Evolutionary conservation across 805 yeast species (phyloP), one percentile per base, ranked within the genome.

Genomic region (Millerozyma acaciae): DNA sequence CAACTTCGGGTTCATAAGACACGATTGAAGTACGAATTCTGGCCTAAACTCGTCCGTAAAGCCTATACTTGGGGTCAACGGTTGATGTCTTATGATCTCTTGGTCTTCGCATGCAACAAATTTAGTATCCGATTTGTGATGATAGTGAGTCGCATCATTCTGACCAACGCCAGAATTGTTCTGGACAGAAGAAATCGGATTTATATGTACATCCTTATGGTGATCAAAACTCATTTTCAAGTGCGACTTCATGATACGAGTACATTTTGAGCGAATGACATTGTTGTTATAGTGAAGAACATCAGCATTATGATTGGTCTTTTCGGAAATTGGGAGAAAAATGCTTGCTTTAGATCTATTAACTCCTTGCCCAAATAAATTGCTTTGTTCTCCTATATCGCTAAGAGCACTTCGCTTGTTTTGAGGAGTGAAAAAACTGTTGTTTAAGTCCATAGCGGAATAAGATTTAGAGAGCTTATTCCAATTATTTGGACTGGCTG

Each of bases 1-100:
- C 6, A 76, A 51, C 35, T 75, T 74, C 9, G 70, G 63, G 14
- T 64, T 57, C 10, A 66, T 53, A 1, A 79, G 80, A 45, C 78
- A 73, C 7, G 79, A 75, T 49, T 77, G 84, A 17, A 75, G 39
- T 9, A 58, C 51, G 43, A 68, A 75, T 42, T 75, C 80, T 0
- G 78, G 74, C 26, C 77, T 50, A 41, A 63, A 75, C 37, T 72
- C 75, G 17, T 73, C 75, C 4, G 67, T 52, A 43, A 66, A 75
- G 4, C 70, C 71, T 7, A 64, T 64, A 34, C 44, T 55, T 1
- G 69, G 63, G 5, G 51, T 38, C 13, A 66, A 45, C 5, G 51
- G 44, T 16, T 42, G 45, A 19, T 40, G 38, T 17, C 50, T 50
- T 16, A 45, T 43, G 15, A 40, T 28, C 8, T 38, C 32, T n/a